Evolutionary conservation across 345 rosid genomes (phyloP), one percentile per base, ranked within the genome.

Genomic region (Populus deltoides): DNA sequence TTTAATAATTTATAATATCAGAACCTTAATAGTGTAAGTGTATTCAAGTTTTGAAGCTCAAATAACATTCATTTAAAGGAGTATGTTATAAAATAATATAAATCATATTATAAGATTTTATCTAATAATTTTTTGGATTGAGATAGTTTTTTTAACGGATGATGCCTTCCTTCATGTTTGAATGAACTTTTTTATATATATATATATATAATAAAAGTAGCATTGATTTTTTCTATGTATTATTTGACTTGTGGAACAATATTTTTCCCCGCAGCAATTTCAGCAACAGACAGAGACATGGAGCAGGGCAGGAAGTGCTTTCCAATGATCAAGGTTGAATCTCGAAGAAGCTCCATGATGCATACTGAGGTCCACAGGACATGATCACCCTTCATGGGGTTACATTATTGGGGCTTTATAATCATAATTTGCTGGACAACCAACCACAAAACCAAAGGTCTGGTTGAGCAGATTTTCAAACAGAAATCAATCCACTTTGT

Each of bases 131-230:
- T 33, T 33, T 33, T 0, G 5, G 0, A 3, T 33, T 4, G 6
- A 33, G 0, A 33, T 33, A 4, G 0, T 33, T 33, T 6, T 6
- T 4, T 33, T 33, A 0, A 29, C 0, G 0, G 0, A 4, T 0
- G 0, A 33, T 33, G 0, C 5, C 5, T 33, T 0, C 0, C 5
- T 33, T 3, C 2, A 1, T 1, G 2, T 31, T 31, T 2, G 1
- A 27, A 27, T 1, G 27, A 27, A 27, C 2, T 1, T 29, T 1
- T 1, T 31, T 31, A 0, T 31, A 31, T 31, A 31, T 31, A 31
- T 31, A 31, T 31, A 31, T 31, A 31, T 31, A 31, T 31, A 31
- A 31, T 31, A 0, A 33, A 4, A 33, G 4, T 33, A 33, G 36
- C 36, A 33, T 5, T 33, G 36, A 33, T 33, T 33, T 33, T 33